These are phyloP conservation scores for Sphaerulina musiva DNA, from an alignment of 2,329 filamentous ascomycete species.

Conservation along the genomic window DNA sequence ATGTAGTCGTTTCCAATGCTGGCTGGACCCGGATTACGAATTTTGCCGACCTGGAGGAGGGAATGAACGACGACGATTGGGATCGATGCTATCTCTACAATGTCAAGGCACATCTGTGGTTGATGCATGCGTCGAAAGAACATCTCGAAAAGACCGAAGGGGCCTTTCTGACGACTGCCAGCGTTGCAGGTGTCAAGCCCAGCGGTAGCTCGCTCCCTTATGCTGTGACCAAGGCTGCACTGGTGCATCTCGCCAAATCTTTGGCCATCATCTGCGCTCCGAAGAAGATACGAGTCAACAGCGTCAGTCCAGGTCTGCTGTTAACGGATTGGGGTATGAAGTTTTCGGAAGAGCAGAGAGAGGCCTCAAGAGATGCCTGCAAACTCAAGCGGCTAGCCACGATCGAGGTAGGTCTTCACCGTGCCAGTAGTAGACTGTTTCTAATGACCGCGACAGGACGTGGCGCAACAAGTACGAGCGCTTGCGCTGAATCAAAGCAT, in stretches of 20 bases:
- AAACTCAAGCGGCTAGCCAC: constrained; percentile 49
- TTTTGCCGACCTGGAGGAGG: constrained; percentile 35
- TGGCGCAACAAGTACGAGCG: constrained; percentile 48
- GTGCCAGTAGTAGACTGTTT: background rate
- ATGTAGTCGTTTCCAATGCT: constrained; percentile 41
- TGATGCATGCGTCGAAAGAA: constrained; percentile 51
- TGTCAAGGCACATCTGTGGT: constrained; percentile 56
- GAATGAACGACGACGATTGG: constrained; percentile 35
- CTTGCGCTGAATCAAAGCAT: constrained; percentile 46
- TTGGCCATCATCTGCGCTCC: constrained; percentile 50
- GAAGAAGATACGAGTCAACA: constrained; percentile 51
- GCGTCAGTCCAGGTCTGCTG: constrained; percentile 49
- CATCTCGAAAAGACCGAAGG: constrained; percentile 54
- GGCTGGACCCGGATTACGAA: constrained; percentile 30
- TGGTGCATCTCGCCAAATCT: constrained; percentile 51
- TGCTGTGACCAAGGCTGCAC: constrained; percentile 35
- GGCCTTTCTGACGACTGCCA: constrained; percentile 58
- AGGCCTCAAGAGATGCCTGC: constrained; percentile 39
- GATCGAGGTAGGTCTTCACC: constrained; percentile 39
- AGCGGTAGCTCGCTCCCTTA: constrained; percentile 53
- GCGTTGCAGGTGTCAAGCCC: constrained; percentile 57
- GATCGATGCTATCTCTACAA: constrained; percentile 47
- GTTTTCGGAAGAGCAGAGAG: constrained; percentile 42
- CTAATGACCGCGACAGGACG: constrained; percentile 37
- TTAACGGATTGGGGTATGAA: constrained; percentile 45